A percentile compares a stretch with the other conserved stretches of the same genome.
Evolutionary conservation across 2,329 filamentous ascomycete species (phyloP).

Genomic region (Diaporthe destruens): DNA sequence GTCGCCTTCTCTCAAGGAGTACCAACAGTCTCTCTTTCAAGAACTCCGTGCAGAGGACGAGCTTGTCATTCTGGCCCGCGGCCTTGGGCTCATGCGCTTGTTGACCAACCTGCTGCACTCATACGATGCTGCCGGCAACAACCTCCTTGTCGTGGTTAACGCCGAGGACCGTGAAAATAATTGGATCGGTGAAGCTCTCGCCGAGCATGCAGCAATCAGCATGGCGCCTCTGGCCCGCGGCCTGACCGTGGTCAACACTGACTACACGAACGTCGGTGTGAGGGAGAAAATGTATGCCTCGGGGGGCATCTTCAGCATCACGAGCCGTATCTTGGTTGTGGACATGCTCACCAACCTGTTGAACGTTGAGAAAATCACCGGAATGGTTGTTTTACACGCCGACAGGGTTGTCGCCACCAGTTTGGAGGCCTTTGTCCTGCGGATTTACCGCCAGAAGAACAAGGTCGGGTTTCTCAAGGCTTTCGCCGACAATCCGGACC

Average conservation of each 20-base stretch:
- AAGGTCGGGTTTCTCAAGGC: conserved; percentile 95
- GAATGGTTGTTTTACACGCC: conserved; percentile 87
- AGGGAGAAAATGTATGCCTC: conserved; percentile 92
- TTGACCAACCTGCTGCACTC: conserved; percentile 97
- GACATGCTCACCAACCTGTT: conserved; percentile 89
- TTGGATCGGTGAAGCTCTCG: conserved; percentile 96
- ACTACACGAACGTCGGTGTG: conserved; percentile 86
- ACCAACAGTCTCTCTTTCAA: conserved; percentile 95
- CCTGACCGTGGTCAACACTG: conserved; percentile 92
- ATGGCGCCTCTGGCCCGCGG: conserved; percentile 85
- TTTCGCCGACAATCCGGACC: conserved; percentile 93
- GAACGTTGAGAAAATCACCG: conserved; percentile 86
- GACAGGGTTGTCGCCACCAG: conserved; percentile 89
- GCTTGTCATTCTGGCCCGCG: conserved; percentile 90
- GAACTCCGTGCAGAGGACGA: conserved; percentile 92
- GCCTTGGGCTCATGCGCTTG: conserved; percentile 90
- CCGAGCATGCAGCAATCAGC: conserved; percentile 94
- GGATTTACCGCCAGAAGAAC: conserved; percentile 95
- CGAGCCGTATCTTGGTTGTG: conserved; percentile 93
- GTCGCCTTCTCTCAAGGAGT: conserved; percentile 67
- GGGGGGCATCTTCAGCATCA: conserved; percentile 95
- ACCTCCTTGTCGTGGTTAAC: conserved; percentile 88
- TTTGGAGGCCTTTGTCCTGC: conserved; percentile 92
- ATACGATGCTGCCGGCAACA: conserved; percentile 96
- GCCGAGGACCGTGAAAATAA: conserved; percentile 94